Evolutionary conservation across 495 filamentous ascomycete genomes (phyloP).

Genomic region (Elasticomyces elasticus): DNA sequence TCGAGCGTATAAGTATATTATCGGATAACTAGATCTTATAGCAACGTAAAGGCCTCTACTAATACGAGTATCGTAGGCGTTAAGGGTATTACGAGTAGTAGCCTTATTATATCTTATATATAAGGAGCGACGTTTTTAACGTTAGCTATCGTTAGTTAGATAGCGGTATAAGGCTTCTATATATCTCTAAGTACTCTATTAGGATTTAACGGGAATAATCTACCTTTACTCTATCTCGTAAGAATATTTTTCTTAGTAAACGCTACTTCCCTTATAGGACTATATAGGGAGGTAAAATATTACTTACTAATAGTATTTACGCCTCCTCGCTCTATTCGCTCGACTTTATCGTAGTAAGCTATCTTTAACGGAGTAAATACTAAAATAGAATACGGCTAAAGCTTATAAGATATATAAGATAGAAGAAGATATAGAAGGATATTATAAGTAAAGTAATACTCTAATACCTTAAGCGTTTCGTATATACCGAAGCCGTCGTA

Average conservation of each 20-base stretch:
- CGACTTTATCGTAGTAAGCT: constrained; percentile 16
- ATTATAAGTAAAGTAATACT: constrained; percentile 18
- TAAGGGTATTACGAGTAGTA: not conserved
- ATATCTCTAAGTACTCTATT: not conserved
- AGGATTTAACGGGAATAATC: not conserved
- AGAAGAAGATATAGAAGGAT: constrained; percentile 11
- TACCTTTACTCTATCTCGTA: not conserved
- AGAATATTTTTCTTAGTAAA: not conserved
- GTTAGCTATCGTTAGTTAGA: not conserved
- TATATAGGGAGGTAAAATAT: constrained; percentile 14
- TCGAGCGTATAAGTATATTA: constrained; percentile 6
- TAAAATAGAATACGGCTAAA: constrained; percentile 13
- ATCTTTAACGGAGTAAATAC: constrained; percentile 12
- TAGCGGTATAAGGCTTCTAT: not conserved
- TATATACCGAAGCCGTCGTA: constrained; percentile 16
- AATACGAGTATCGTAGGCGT: not conserved
- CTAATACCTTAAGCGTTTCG: constrained; percentile 17
- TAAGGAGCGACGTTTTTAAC: not conserved
- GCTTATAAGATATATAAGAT: constrained; percentile 17
- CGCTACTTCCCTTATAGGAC: constrained; percentile 6
- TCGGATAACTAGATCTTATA: constrained; percentile 5
- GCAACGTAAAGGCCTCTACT: not conserved
- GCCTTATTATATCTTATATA: not conserved
- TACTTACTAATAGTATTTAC: constrained; percentile 11
- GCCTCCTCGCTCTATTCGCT: constrained; percentile 12